Evolutionary conservation across 2,329 filamentous ascomycete genomes (phyloP).

Genomic region (Lecanicillium sp.): DNA sequence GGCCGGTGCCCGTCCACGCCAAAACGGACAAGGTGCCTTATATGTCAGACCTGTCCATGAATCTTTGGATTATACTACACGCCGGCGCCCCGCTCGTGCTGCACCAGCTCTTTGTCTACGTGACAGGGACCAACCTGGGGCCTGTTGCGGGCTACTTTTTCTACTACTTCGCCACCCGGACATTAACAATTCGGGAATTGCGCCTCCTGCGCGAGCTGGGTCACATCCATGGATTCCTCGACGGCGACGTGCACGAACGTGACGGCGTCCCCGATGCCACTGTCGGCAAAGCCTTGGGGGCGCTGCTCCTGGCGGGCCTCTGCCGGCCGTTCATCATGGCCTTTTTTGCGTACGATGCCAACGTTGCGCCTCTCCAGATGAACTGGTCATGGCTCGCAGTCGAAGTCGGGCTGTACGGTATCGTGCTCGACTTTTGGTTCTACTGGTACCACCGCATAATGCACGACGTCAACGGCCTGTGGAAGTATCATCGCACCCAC

Average conservation of each 20-base stretch:
- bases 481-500: slow-evolving; percentile 34
- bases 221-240: slow-evolving; percentile 28
- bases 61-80: slow-evolving; percentile 30
- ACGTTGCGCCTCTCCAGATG: slow-evolving; percentile 14
- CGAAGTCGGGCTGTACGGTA: slow-evolving; percentile 28
- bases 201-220: slow-evolving; percentile 26
- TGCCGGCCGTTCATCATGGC: slow-evolving; percentile 23
- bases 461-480: slow-evolving; percentile 28
- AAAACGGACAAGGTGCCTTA: slow-evolving; percentile 30
- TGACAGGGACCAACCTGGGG: slow-evolving; percentile 19
- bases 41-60: slow-evolving; percentile 22
- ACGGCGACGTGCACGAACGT: slow-evolving; percentile 29
- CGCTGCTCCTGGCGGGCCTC: slow-evolving; percentile 22
- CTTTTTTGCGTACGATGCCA: slow-evolving; percentile 20
- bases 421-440: slow-evolving; percentile 28
- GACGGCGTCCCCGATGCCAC: slow-evolving; percentile 31
- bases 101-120: slow-evolving; percentile 24
- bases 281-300: slow-evolving; percentile 21
- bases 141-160: slow-evolving; percentile 22
- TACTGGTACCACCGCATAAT: slow-evolving; percentile 33
- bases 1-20: slow-evolving; percentile 24
- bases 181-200: slow-evolving; percentile 27
- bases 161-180: slow-evolving; percentile 27
- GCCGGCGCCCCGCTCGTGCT: slow-evolving; percentile 24
- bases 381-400: slow-evolving; percentile 21